These are phyloP conservation scores for Boletus sp. DNA, from an alignment of 768 basidiomycete genomes.

Conservation along the genomic window DNA sequence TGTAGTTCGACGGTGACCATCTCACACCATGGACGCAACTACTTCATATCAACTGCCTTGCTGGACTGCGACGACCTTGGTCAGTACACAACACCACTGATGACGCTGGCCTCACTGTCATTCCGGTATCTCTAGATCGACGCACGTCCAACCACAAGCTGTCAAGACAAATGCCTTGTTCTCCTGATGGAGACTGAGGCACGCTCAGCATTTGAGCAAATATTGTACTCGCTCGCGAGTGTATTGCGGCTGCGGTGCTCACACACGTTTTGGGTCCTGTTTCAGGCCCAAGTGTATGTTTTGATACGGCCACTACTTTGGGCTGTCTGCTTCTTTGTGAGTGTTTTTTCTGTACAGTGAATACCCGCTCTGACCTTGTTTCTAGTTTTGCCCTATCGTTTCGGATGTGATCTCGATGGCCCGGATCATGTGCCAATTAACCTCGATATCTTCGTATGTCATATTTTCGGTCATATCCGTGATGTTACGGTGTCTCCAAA, in stretches of 20 bases:
- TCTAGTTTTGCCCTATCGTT: conserved; percentile 21
- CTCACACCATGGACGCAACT: conserved; percentile 6
- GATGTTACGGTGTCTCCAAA: neutral
- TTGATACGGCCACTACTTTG: conserved; percentile 8
- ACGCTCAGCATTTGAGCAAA: neutral
- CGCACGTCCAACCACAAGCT: neutral
- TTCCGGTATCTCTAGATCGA: conserved; percentile 7
- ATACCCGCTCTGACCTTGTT: neutral
- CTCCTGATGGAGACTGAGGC: conserved; percentile 5
- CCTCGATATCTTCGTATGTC: conserved; percentile 13
- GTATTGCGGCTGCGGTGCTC: neutral
- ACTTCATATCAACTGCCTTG: neutral
- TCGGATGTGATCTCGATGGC: conserved; percentile 21
- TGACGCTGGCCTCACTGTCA: neutral
- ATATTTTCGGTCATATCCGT: conserved; percentile 8
- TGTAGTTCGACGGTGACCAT: neutral
- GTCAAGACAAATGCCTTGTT: neutral
- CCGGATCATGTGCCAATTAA: conserved; percentile 11
- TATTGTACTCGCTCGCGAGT: neutral
- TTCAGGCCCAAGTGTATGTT: neutral
- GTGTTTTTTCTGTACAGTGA: neutral
- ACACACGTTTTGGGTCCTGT: conserved; percentile 2
- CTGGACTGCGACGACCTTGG: conserved; percentile 6
- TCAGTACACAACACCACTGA: neutral
- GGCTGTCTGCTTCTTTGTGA: conserved; percentile 23